Conservation (phyloP, 2,329 filamentous ascomycete genomes). For the Arthrinium phaeospermum region DNA sequence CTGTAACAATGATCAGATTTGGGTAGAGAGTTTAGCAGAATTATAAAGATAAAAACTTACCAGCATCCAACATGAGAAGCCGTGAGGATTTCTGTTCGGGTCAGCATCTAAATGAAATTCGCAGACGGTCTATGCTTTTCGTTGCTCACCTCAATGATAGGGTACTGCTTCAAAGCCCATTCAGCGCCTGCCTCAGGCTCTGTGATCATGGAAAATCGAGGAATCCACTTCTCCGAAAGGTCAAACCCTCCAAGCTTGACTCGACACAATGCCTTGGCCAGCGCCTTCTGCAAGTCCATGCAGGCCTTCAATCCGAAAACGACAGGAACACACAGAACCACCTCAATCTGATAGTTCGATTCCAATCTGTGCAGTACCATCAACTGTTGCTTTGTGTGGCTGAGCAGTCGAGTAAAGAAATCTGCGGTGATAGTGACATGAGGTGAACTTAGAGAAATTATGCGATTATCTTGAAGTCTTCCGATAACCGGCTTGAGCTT, state of each 20-base stretch:
- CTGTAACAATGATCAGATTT: not conserved
- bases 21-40: too few relatives aligned
- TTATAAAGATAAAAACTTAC: not conserved
- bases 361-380: not conserved
- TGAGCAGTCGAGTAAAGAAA: not conserved
- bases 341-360: not conserved
- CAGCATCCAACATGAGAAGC: not conserved
- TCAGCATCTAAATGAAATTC: not conserved
- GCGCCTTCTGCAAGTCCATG: not conserved
- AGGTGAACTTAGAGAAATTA: not conserved
- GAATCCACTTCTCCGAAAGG: not conserved
- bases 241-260: not conserved
- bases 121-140: rapidly evolving
- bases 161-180: not conserved
- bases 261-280: not conserved
- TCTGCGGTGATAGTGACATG: not conserved
- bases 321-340: not conserved
- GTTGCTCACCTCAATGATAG: not conserved
- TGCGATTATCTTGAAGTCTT: not conserved
- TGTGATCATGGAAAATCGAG: constrained; percentile 1
- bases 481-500: not conserved
- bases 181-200: constrained; percentile 11
- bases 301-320: not conserved
- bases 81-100: not conserved
- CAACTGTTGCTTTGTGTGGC: not conserved